Conservation (phyloP, 2,329 filamentous ascomycete species). For the Colletotrichum spaethianum region DNA sequence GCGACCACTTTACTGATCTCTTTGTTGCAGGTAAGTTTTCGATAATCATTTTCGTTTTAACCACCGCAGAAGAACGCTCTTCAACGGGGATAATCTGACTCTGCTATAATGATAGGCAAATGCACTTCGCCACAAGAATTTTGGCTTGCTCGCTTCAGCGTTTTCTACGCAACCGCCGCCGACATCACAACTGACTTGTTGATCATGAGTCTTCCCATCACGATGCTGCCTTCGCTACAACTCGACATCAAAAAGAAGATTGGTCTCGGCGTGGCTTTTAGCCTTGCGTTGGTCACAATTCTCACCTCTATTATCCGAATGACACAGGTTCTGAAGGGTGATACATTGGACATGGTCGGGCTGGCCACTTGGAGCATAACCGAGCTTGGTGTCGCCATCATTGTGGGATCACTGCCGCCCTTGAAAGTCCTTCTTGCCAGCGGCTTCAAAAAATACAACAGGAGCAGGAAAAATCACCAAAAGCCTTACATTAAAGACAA, state of each 20-base stretch:
- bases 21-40: constrained; percentile 37
- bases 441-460: constrained; percentile 30
- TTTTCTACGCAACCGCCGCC: constrained; percentile 40
- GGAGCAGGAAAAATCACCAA: constrained; percentile 15
- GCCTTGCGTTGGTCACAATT: constrained; percentile 44
- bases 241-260: constrained; percentile 43
- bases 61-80: no score
- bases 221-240: constrained; percentile 39
- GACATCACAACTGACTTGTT: constrained; percentile 41
- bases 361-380: constrained; percentile 39
- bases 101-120: constrained; percentile 22
- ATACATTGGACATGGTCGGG: constrained; percentile 42
- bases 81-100: not conserved
- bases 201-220: constrained; percentile 44
- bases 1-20: constrained; percentile 36
- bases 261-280: constrained; percentile 43
- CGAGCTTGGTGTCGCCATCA: constrained; percentile 34
- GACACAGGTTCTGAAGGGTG: constrained; percentile 43
- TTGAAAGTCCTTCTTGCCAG: constrained; percentile 43
- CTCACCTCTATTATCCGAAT: constrained; percentile 44
- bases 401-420: constrained; percentile 44
- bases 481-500: not conserved
- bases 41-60: not conserved
- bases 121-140: constrained; percentile 39
- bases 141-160: constrained; percentile 38